Evolutionary conservation across 2,329 filamentous ascomycete genomes (phyloP).

Genomic region (Leptographium galeiforme): DNA sequence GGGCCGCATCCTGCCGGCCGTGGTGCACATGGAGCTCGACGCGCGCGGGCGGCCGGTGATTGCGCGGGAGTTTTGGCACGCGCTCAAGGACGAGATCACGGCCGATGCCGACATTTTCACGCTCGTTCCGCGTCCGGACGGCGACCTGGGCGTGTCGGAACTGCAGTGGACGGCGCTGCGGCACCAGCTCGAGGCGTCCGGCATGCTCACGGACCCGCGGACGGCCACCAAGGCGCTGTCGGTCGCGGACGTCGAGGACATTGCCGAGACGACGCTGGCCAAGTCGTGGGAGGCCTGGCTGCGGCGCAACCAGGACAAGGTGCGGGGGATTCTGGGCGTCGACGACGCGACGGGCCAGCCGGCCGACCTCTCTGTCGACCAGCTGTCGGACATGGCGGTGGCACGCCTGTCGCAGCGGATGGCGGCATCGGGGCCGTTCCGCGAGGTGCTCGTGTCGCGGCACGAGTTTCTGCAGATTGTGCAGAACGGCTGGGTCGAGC

Average conservation of each 20-base stretch:
- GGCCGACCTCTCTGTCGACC: not conserved
- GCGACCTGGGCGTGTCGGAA: constrained; percentile 28
- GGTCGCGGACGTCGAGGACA: constrained; percentile 14
- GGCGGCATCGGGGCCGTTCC: constrained; percentile 16
- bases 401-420: constrained; percentile 24
- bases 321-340: constrained; percentile 16
- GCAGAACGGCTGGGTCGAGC: constrained; percentile 22
- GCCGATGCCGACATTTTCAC: constrained; percentile 33
- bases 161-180: constrained; percentile 33
- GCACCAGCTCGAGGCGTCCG: constrained; percentile 22
- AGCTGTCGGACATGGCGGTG: constrained; percentile 4
- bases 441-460: constrained; percentile 28
- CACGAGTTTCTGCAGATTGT: constrained; percentile 35
- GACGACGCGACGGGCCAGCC: not conserved
- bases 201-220: constrained; percentile 12
- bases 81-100: constrained; percentile 41
- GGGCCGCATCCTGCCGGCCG: constrained; percentile 36
- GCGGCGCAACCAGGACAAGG: constrained; percentile 31
- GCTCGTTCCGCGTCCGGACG: constrained; percentile 25
- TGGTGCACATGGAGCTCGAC: constrained; percentile 40
- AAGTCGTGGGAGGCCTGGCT: constrained; percentile 39
- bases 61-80: constrained; percentile 51
- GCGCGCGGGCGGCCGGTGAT: constrained; percentile 39
- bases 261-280: constrained; percentile 20
- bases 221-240: constrained; percentile 16